Evolutionary conservation across 768 basidiomycete species (phyloP), one percentile per base, ranked within the genome.

Genomic region (Imleria badia): DNA sequence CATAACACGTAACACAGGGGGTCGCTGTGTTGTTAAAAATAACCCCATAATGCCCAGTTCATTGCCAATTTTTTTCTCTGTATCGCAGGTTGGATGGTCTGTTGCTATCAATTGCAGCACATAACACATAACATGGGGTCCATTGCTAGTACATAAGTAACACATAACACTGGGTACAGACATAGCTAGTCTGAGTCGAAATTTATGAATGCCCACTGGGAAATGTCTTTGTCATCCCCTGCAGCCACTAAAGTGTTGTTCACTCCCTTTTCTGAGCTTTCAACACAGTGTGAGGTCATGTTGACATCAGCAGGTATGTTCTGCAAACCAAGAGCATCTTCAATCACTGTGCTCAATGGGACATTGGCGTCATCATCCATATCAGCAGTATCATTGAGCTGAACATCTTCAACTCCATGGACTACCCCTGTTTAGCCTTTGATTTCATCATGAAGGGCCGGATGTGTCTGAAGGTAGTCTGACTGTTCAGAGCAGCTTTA

Each of bases 401-500:
- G 7, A 26, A 15, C 11, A 17, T 51, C 40, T 3, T 46, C 29
- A 9, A 52, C 9, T 19, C 55, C 45, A 33, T 47, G 26, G 2
- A 56, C 51, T 5, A 56, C 11, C 1, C 50, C 45, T 6, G 26
- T 56, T n/a, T 22, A 19, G 14, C 19, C 30, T 12, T 56, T 29
- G 26, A 65, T 66, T 49, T 66, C 60, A 14, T 61, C 42, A 5
- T 46, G 45, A 9, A 66, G 60, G 2, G 38, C 48, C 0, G 13
- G 14, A 46, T 65, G 60, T 5, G 30, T 35, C 19, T 7, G 42
- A 26, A 67, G 55, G 46, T 65, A 65, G 3, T 42, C 23, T n/a
- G n/a, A n/a, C n/a, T n/a, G 8, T 55, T 44, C 11, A 65, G 55
- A 5, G 64, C 62, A 12, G 34, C 23, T 20, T 41, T 52, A 23